These are phyloP conservation scores for Cinchona pubescens DNA, from an alignment of 257 asterid species.

Conservation along the genomic window DNA sequence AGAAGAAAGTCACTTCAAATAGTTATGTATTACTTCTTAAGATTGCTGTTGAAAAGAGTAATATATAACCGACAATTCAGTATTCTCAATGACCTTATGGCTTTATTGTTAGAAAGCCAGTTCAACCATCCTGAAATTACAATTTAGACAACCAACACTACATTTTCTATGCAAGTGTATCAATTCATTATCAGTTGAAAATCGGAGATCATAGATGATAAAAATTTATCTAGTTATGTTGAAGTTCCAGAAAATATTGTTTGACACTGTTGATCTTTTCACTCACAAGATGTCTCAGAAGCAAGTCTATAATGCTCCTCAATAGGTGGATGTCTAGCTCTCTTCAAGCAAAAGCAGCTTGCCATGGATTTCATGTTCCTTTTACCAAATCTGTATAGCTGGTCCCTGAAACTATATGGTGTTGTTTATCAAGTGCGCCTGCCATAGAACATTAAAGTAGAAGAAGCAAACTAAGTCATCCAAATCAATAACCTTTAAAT, in stretches of 20 bases:
- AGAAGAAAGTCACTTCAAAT: conserved; percentile 4
- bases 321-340: conserved; percentile 28
- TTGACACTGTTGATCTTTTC: background rate
- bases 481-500: background rate
- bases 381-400: background rate
- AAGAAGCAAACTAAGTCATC: background rate
- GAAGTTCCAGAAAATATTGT: background rate
- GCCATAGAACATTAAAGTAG: background rate
- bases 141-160: background rate
- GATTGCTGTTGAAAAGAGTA: background rate
- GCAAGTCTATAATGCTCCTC: conserved; percentile 50
- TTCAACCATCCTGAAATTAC: background rate
- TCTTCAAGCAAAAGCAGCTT: conserved; percentile 49
- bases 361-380: conserved; percentile 16
- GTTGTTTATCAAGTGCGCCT: background rate
- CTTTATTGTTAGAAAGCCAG: background rate
- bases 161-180: background rate
- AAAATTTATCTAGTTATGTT: background rate
- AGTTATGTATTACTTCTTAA: background rate
- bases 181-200: background rate
- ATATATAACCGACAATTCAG: background rate
- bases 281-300: conserved; percentile 77
- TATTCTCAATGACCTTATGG: background rate
- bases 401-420: background rate
- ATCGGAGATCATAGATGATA: background rate